Evolutionary conservation across 83 land plant species (phyloP).

Genomic region (Picea engelmannii): DNA sequence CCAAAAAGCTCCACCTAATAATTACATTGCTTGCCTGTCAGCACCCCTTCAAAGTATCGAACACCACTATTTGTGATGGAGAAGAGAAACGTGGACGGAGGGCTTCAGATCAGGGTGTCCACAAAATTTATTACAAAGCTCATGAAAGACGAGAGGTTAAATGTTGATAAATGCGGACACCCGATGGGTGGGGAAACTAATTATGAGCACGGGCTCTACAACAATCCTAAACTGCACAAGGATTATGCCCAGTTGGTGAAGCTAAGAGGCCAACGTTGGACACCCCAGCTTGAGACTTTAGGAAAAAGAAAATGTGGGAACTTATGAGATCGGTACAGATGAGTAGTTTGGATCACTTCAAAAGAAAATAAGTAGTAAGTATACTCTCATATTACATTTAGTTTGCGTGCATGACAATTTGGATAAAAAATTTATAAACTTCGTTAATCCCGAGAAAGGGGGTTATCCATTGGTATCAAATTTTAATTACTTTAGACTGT

Average conservation of each 20-base stretch:
- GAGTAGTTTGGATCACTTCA: too few relatives aligned
- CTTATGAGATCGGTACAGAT: too few relatives aligned
- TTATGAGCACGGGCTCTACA: conserved; percentile 25
- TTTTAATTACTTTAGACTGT: too few relatives aligned
- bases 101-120: conserved; percentile 27
- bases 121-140: conserved; percentile 40
- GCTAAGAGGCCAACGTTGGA: conserved; percentile 42
- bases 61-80: conserved; percentile 30
- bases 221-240: conserved; percentile 63
- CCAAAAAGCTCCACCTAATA: too few relatives aligned
- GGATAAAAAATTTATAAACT: too few relatives aligned
- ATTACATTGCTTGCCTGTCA: neutral
- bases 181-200: too few relatives aligned
- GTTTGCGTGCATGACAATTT: too few relatives aligned
- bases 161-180: too few relatives aligned
- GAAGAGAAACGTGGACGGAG: conserved; percentile 25
- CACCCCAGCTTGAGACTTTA: conserved; percentile 62
- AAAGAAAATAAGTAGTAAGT: too few relatives aligned
- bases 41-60: neutral
- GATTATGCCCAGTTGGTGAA: conserved; percentile 50
- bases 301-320: conserved; percentile 27
- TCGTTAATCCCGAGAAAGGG: too few relatives aligned
- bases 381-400: too few relatives aligned
- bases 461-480: too few relatives aligned
- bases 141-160: neutral